phyloP scores from a whole-genome alignment of 2,329 filamentous ascomycete genomes.

The Beauveria sp. region DNA sequence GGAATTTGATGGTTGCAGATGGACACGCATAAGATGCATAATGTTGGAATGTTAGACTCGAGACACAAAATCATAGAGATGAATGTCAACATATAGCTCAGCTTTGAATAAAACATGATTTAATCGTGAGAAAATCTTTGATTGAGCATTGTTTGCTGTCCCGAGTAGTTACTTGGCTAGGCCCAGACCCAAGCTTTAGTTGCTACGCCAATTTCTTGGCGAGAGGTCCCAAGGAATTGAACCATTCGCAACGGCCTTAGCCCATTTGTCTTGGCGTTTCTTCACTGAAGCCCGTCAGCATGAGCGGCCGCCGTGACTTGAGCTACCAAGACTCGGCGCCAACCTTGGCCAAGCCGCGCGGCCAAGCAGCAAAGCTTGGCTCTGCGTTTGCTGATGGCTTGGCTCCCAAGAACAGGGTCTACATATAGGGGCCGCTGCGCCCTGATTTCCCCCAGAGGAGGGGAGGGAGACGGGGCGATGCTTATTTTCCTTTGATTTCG shows the following conservation, averaged over 20 bases:
- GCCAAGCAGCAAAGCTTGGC: too few species aligned
- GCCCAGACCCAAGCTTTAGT: conserved; percentile 1
- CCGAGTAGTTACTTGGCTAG: background rate
- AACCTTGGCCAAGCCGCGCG: too few species aligned
- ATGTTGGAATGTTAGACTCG: too few species aligned
- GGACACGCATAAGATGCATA: background rate
- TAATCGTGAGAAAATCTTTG: background rate
- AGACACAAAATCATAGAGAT: too few species aligned
- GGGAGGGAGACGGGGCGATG: background rate
- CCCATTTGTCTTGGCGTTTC: background rate
- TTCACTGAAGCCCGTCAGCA: background rate
- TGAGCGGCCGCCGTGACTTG: too few species aligned
- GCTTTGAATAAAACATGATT: background rate
- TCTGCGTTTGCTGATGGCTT: too few species aligned
- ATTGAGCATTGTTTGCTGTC: background rate
- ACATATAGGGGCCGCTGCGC: too few species aligned
- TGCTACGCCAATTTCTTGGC: background rate
- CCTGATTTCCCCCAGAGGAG: too few species aligned
- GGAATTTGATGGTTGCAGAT: background rate
- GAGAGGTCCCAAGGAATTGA: background rate
- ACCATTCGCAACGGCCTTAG: background rate
- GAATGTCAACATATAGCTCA: background rate
- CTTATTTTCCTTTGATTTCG: too few species aligned
- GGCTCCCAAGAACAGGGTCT: too few species aligned
- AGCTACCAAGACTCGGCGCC: too few species aligned